phyloP scores from a whole-genome alignment of 2,329 filamentous ascomycete species.

The Zopfia rhizophila region DNA sequence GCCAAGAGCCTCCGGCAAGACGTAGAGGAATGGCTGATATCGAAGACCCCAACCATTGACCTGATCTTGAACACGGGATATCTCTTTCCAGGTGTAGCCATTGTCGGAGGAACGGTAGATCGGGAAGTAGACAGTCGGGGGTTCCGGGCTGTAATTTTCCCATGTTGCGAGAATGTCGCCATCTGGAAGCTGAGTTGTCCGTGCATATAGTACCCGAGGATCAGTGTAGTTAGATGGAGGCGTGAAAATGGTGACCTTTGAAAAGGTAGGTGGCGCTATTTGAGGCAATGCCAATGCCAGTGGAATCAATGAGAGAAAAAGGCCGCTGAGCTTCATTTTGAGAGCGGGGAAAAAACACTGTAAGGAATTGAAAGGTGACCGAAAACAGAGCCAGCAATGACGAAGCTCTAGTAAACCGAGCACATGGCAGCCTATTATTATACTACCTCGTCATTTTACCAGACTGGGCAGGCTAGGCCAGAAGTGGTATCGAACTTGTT shows the following conservation, averaged over 20 bases:
- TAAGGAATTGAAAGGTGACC: too few species aligned
- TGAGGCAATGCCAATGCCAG: conserved; percentile 36
- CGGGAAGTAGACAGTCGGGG: conserved; percentile 56
- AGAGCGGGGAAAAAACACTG: too few species aligned
- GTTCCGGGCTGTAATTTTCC: conserved; percentile 64
- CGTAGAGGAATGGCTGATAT: conserved; percentile 76
- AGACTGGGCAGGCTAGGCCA: too few species aligned
- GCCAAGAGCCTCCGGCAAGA: conserved; percentile 68
- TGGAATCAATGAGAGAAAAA: conserved; percentile 33
- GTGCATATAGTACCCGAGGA: conserved; percentile 63
- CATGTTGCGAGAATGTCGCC: conserved; percentile 62
- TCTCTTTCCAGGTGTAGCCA: conserved; percentile 68
- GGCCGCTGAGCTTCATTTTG: conserved; percentile 44
- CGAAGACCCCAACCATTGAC: conserved; percentile 72
- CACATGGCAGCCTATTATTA: too few species aligned
- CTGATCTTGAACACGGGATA: conserved; percentile 71
- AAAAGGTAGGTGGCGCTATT: conserved; percentile 39
- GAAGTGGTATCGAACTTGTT: too few species aligned
- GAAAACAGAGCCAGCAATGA: too few species aligned
- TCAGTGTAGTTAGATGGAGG: conserved; percentile 58
- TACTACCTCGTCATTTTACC: too few species aligned
- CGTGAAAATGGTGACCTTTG: conserved; percentile 53
- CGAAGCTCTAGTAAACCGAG: too few species aligned
- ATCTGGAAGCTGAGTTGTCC: conserved; percentile 58
- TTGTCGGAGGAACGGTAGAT: conserved; percentile 60